Evolutionary conservation across 192 early-diverging fungal species (phyloP), one percentile per base, ranked within the genome.

Genomic region (Tieghemiomyces parasiticus): DNA sequence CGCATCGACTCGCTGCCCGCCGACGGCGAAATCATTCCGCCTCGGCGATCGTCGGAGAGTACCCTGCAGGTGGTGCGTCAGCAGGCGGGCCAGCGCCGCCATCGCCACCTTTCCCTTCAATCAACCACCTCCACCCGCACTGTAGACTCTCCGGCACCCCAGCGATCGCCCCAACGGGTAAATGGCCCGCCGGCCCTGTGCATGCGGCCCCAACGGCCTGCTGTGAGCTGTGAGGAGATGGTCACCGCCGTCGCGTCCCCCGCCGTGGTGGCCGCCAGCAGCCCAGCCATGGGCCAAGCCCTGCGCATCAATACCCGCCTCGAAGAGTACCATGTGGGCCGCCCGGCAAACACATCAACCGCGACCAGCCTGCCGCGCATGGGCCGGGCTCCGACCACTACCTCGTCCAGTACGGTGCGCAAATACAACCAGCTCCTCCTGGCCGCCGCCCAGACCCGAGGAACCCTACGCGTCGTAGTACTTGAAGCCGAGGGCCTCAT

Each of bases 401-500:
- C 38, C 38, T 16, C 8, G 38, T 42, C 54, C 30, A 8, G 31
- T 28, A 56, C 54, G 29, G 8, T 56, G 14, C 14, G 20, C 13
- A 56, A 56, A 24, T 34, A n/a, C 31, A 33, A 31, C 19, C 9
- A 29, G 31, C 2, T 24, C 9, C 16, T 56, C 13, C 19, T 56
- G 16, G 33, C 54, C 33, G 54, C 54, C 9, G 54, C 33, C 13
- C 54, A 56, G 2, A 33, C 54, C 1, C 28, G 54, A 2, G 54
- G 54, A 2, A 56, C 54, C 9, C 34, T 56, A 14, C 54, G 54
- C 13, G 54, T 56, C 3, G 54, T 56, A 0, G 54, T 56, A 16
- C 34, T 56, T 26, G 54, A 35, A 35, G 54, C 54, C 16, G 54
- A 56, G 16, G 32, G 54, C 16, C 34, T 56, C 2, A 31, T 31